Evolutionary conservation across 2,329 filamentous ascomycete genomes (phyloP), one percentile per base, ranked within the genome.

Genomic region (Hypomyces perniciosus): DNA sequence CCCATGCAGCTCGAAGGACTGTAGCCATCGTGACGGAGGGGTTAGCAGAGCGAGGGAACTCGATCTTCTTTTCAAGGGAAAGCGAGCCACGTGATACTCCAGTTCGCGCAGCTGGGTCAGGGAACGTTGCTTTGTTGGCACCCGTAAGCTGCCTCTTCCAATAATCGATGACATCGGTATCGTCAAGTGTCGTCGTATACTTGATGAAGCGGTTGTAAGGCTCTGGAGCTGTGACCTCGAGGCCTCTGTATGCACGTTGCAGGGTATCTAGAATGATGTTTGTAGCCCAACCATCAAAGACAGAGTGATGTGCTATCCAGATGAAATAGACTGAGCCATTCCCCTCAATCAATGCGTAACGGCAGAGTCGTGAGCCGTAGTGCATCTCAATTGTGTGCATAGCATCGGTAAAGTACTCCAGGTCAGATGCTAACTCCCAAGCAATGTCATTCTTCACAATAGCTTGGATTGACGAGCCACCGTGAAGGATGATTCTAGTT

Each of bases 401-500:
- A 28, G 4, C 31, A 8, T 40, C 35, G 12, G 33, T 13, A 6
- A 34, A 29, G 34, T 13, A 10, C 6, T 51, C 6, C 10, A 50
- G 37, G 26, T 34, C 20, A 4, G 8, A 13, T 28, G 41, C n/a
- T n/a, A n/a, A 27, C 6, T 46, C 37, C 48, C 48, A 51, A 7
- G 44, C 7, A 9, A 39, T 8, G 13, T 55, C 54, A n/a, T 47
- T 13, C 10, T 46, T 40, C 4, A 55, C 37, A 28, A 47, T 39
- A 6, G 43, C 37, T 13, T 56, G 54, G n/a, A 44, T 20, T 20
- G 45, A 43, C 2, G 8, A 26, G 12, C 47, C 51, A 12, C 44
- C 29, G n/a, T 50, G 13, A 12, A 49, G 39, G 5, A 51, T 43
- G n/a, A 56, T 48, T 12, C 50, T 42, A 1, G 54, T 53, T 8